Evolutionary conservation across 192 early-diverging fungal species (phyloP).

Genomic region (Endogone sp.): DNA sequence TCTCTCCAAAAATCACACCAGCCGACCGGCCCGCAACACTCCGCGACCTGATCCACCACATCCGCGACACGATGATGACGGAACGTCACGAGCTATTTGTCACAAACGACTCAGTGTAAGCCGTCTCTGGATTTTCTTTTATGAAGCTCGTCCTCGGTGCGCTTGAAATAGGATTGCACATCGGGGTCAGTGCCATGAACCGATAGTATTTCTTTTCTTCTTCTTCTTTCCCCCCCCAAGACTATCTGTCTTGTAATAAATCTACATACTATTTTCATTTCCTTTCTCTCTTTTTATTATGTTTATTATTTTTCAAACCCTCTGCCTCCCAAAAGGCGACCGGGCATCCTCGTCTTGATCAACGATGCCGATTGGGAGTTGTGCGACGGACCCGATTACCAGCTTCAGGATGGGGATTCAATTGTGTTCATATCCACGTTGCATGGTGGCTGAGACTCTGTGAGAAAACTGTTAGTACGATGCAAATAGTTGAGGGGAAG

Average conservation of each 20-base stretch:
- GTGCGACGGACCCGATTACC: constrained; percentile 82
- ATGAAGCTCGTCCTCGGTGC: too few species aligned
- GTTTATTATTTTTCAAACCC: too few species aligned
- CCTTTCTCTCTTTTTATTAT: constrained; percentile 2
- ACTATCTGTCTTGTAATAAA: background rate
- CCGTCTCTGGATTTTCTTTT: too few species aligned
- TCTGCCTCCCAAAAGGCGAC: constrained; percentile 53
- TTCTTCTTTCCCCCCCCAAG: too few species aligned
- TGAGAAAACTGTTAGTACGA: too few species aligned
- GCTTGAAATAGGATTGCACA: too few species aligned
- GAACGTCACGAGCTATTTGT: constrained; percentile 86
- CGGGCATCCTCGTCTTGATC: constrained; percentile 92
- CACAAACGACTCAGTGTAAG: constrained; percentile 75
- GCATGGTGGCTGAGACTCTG: constrained; percentile 95
- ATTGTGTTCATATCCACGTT: constrained; percentile 97
- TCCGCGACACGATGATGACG: constrained; percentile 64
- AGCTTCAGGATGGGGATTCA: constrained; percentile 69
- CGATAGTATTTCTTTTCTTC: too few species aligned
- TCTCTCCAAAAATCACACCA: too few species aligned
- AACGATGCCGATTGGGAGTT: constrained; percentile 98
- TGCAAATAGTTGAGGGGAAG: too few species aligned
- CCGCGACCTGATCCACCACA: constrained; percentile 64
- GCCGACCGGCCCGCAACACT: constrained; percentile 58
- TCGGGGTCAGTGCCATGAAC: too few species aligned
- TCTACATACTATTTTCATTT: constrained; percentile 6